Evolutionary conservation across 306 rosid species (phyloP).

Genomic region (Dryas alaskensis): DNA sequence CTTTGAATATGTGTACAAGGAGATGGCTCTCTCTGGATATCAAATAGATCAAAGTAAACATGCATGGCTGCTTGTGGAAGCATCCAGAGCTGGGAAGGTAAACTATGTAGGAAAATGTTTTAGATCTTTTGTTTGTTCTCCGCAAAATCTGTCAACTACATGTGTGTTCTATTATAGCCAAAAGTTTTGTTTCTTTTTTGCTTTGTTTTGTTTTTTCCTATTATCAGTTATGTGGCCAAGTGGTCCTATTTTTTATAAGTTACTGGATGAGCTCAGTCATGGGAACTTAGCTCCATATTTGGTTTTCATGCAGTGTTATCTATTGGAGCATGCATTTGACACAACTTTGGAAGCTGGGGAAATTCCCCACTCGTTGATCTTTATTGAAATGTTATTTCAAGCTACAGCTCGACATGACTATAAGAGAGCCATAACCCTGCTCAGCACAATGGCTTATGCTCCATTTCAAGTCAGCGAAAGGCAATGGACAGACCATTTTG

Average conservation of each 20-base stretch:
- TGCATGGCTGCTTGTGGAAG: constrained; percentile 53
- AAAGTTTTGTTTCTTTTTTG: background rate
- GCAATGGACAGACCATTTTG: constrained; percentile 69
- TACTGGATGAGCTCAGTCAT: background rate
- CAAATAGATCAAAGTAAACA: constrained; percentile 66
- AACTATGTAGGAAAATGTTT: background rate
- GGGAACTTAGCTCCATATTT: constrained; percentile 17
- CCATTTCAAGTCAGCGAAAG: constrained; percentile 69
- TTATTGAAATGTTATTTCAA: constrained; percentile 69
- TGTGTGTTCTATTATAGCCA: background rate
- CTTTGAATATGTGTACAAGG: constrained; percentile 83
- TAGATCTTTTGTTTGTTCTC: background rate
- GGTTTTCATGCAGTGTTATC: constrained; percentile 61
- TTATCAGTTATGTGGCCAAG: background rate
- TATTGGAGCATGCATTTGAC: constrained; percentile 89
- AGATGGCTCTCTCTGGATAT: constrained; percentile 71
- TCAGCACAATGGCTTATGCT: constrained; percentile 70
- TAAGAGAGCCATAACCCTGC: constrained; percentile 56
- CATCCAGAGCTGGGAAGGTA: constrained; percentile 94
- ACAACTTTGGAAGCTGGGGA: constrained; percentile 70
- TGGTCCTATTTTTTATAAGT: background rate
- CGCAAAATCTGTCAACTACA: too few species aligned
- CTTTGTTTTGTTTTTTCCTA: background rate
- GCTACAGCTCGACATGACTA: constrained; percentile 48
- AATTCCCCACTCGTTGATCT: constrained; percentile 55